A percentile compares a stretch with the other conserved stretches of the same genome.
Evolutionary conservation across 2,329 filamentous ascomycete genomes (phyloP).

Genomic region (Penicillium crustosum): DNA sequence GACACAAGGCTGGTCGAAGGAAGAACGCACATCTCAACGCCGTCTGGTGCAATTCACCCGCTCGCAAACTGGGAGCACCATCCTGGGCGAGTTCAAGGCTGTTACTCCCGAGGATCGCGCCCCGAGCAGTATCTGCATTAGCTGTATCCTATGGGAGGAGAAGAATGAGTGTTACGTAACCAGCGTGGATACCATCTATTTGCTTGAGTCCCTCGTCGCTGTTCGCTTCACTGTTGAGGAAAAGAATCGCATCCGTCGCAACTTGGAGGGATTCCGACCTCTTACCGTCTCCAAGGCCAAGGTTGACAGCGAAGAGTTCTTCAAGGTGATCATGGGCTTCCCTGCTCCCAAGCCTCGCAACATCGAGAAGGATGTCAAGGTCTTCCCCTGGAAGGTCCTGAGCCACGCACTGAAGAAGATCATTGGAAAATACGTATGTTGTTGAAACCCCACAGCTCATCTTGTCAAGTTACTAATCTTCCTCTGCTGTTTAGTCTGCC

Average conservation of each 20-base stretch:
- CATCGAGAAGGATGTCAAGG: conserved; percentile 99
- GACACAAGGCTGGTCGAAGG: conserved; percentile 76
- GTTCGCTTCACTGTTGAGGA: conserved; percentile 91
- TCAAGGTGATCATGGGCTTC: conserved; percentile 98
- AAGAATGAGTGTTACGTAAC: conserved; percentile 90
- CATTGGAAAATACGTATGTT: conserved; percentile 86
- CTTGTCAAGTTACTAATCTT: conserved; percentile 23
- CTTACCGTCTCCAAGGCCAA: conserved; percentile 92
- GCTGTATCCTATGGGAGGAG: conserved; percentile 96
- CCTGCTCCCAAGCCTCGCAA: conserved; percentile 92
- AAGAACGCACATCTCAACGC: conserved; percentile 76
- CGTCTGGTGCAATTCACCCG: conserved; percentile 87
- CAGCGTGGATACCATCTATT: conserved; percentile 91
- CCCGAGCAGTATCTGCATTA: conserved; percentile 86
- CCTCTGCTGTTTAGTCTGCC: conserved; percentile 53
- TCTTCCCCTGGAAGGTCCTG: conserved; percentile 94
- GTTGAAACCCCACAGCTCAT: conserved; percentile 2
- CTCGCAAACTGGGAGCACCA: conserved; percentile 75
- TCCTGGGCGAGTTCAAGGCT: conserved; percentile 76
- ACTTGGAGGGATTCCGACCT: conserved; percentile 90
- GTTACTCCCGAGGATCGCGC: conserved; percentile 76
- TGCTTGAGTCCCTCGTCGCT: conserved; percentile 88
- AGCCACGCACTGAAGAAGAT: conserved; percentile 91
- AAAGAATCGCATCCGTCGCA: conserved; percentile 95
- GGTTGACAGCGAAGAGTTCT: conserved; percentile 90